Percentiles rank a stretch among this genome's conserved stretches.
These are phyloP conservation scores for Stagonosporopsis rhizophila DNA, from an alignment of 2,329 filamentous ascomycete species.

Conservation along the genomic window DNA sequence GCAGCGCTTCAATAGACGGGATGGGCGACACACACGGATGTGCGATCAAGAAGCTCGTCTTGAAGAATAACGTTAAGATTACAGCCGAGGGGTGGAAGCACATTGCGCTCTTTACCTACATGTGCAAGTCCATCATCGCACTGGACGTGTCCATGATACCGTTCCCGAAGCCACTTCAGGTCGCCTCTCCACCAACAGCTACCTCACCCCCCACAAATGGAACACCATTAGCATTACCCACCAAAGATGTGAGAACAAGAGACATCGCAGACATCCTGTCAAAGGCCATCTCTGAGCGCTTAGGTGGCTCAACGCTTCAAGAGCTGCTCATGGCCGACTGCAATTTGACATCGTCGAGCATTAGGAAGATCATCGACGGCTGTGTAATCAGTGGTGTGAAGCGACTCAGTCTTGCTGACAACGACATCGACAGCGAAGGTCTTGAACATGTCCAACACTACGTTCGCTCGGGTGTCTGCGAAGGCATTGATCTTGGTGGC, in stretches of 20 bases:
- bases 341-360: conserved; percentile 71
- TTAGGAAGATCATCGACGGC: conserved; percentile 81
- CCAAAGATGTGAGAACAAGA: conserved; percentile 35
- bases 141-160: conserved; percentile 86
- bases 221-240: conserved; percentile 5
- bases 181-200: conserved; percentile 24
- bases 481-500: conserved; percentile 87
- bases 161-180: conserved; percentile 57
- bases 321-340: conserved; percentile 85
- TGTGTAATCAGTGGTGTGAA: conserved; percentile 78
- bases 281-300: conserved; percentile 76
- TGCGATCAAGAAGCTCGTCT: conserved; percentile 81
- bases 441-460: conserved; percentile 79
- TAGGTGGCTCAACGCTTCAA: conserved; percentile 78
- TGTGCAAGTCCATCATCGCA: conserved; percentile 84
- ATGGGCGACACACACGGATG: conserved; percentile 55
- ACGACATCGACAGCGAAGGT: conserved; percentile 75
- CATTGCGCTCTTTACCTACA: conserved; percentile 85
- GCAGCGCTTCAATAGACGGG: conserved; percentile 20
- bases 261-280: conserved; percentile 73
- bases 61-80: conserved; percentile 89
- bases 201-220: conserved; percentile 24
- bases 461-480: conserved; percentile 76
- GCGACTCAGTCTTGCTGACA: conserved; percentile 83
- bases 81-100: conserved; percentile 89